These are phyloP conservation scores for Platanthera guangdongensis DNA, from an alignment of 106 monocot species.

Conservation along the genomic window DNA sequence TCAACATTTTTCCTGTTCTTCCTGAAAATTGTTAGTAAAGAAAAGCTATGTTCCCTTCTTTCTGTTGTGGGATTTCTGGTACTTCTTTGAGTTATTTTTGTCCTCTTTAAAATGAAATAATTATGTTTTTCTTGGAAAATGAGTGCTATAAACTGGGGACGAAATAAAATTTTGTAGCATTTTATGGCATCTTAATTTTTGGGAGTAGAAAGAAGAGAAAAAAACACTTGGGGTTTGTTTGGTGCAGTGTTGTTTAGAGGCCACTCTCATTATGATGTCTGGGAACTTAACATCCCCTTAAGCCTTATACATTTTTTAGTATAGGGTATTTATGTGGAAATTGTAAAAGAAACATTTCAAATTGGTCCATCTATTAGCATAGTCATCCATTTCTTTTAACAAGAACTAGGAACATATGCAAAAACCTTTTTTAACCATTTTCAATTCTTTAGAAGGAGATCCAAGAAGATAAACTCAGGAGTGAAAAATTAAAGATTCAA, in stretches of 20 bases:
- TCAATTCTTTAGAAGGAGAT: conserved; percentile 51
- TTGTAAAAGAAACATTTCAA: not conserved
- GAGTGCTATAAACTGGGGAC: not conserved
- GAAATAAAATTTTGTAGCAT: not conserved
- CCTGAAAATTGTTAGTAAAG: not conserved
- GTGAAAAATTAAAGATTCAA: conserved; percentile 33
- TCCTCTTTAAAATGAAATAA: not conserved
- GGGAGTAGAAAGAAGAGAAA: not conserved
- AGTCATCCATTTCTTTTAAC: not conserved
- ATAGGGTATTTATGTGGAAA: not conserved
- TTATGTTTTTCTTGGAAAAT: not conserved
- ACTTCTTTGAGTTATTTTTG: not conserved
- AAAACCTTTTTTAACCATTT: not conserved
- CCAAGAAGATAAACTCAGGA: conserved; percentile 35
- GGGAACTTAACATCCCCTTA: too few relatives aligned
- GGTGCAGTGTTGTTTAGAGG: too few relatives aligned
- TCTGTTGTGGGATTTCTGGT: not conserved
- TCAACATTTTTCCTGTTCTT: not conserved
- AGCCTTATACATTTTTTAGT: not conserved
- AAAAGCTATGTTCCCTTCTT: not conserved
- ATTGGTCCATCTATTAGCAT: not conserved
- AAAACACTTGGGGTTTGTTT: too few relatives aligned
- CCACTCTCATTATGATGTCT: too few relatives aligned
- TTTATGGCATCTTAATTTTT: not conserved
- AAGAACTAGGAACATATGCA: not conserved